phyloP scores from a whole-genome alignment of 225 moss, liverwort and hornwort genomes.

The Climacium dendroides region DNA sequence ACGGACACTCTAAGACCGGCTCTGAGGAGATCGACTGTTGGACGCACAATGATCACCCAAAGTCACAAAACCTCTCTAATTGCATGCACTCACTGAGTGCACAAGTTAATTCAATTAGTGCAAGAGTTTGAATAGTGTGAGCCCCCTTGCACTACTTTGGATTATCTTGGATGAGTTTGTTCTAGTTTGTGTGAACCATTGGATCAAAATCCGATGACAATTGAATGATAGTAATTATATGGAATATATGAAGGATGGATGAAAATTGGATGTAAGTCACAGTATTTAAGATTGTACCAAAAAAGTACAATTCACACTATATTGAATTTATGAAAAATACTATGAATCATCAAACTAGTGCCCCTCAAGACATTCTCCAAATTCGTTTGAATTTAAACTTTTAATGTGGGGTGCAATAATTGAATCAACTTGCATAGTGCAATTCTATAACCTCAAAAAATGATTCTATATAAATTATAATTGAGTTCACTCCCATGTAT shows the following conservation, averaged over 20 bases:
- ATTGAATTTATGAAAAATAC: too few relatives aligned
- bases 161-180: too few relatives aligned
- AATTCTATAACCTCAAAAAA: not conserved
- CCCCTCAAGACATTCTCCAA: not conserved
- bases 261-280: not conserved
- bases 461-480: too few relatives aligned
- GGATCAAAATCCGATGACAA: not conserved
- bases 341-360: not conserved
- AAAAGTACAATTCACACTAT: fast-evolving
- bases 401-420: too few relatives aligned
- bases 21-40: not conserved
- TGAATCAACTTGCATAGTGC: not conserved
- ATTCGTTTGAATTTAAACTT: not conserved
- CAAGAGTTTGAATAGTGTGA: not conserved
- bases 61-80: not conserved
- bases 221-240: not conserved
- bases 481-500: too few relatives aligned
- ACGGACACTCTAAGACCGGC: not conserved
- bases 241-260: not conserved
- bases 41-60: not conserved
- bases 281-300: not conserved
- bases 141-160: fast-evolving
- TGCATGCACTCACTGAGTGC: not conserved
- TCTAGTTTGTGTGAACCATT: not conserved
- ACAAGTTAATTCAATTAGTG: not conserved